Evolutionary conservation across 225 moss, liverwort and hornwort genomes (phyloP), one percentile per base, ranked within the genome.

Genomic region (Thuidium tamariscinum): DNA sequence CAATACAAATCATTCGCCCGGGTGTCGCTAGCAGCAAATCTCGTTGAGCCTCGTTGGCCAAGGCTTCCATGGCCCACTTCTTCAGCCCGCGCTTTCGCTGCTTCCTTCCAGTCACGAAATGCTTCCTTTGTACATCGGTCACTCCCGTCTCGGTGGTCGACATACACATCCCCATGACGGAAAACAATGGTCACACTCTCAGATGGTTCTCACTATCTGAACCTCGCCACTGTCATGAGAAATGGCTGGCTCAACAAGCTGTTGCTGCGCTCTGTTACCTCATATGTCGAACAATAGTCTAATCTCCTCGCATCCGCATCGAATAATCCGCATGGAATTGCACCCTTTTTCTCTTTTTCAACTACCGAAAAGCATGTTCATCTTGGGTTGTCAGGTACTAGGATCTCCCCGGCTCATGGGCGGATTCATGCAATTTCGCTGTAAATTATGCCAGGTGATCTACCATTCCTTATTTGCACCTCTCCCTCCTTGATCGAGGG

Each of bases 91-190:
- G 60, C 87, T 87, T 91, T 37, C 88, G 84, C 65, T 90, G 91
- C 85, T 66, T 90, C 85, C 84, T 78, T 16, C 85, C 89, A 84
- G 60, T 55, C 76, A 76, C 54, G 46, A 82, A 89, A 21, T 42
- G 36, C 67, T 17, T 82, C 84, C 78, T 91, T 85, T 74, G 78
- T 62, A 75, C 88, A 75, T 75, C 23, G 54, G 22, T 23, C 52
- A 59, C 78, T 27, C 9, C 59, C 17, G 41, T 39, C 19, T 29
- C 79, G 20, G 42, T 19, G 77, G 91, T 88, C 27, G 93, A 93
- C 89, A 93, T 90, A 55, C 93, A 93, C 37, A 85, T 85, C 80
- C 91, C 93, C 93, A 93, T 93, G 79, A 37, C 37, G 37, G 29
- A 5, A 29, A 41, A 29, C 41, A 78, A 57, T 26, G 37, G 26